Conservation (phyloP, 805 yeast genomes). For the Vanderwaltozyma yarrowii region DNA sequence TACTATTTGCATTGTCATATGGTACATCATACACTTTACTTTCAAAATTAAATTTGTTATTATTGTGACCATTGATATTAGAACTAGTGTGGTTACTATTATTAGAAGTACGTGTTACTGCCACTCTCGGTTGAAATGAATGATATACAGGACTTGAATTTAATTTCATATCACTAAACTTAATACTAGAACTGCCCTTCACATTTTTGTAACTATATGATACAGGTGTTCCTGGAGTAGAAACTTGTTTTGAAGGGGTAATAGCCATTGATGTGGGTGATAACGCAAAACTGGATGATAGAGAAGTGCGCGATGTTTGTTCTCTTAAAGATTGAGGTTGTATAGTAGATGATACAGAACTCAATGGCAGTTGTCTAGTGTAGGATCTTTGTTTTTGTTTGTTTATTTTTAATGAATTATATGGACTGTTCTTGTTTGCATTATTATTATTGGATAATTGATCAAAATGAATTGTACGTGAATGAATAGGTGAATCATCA, state of each 20-base stretch:
- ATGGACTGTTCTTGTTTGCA: constrained; percentile 2
- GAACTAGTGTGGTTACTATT: neutral
- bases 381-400: constrained; percentile 28
- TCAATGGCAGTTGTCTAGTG: constrained; percentile 13
- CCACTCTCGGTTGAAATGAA: constrained; percentile 4
- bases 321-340: constrained; percentile 19
- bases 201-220: constrained; percentile 6
- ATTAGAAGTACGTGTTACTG: constrained; percentile 4
- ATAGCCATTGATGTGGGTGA: constrained; percentile 20
- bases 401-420: constrained; percentile 23
- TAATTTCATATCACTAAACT: neutral
- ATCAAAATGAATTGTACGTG: neutral
- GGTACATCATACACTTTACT: constrained; percentile 32
- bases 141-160: constrained; percentile 3
- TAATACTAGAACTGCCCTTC: neutral
- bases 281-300: constrained; percentile 18
- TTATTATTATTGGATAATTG: neutral
- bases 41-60: constrained; percentile 26
- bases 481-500: constrained; percentile 2
- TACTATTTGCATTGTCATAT: constrained; percentile 2
- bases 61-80: constrained; percentile 8
- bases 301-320: constrained; percentile 19
- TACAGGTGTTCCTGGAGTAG: constrained; percentile 19
- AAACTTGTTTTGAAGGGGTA: constrained; percentile 17
- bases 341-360: constrained; percentile 1